Base-by-base conservation (phyloP, 805 yeast genomes). In the Candida saitoana region DNA sequence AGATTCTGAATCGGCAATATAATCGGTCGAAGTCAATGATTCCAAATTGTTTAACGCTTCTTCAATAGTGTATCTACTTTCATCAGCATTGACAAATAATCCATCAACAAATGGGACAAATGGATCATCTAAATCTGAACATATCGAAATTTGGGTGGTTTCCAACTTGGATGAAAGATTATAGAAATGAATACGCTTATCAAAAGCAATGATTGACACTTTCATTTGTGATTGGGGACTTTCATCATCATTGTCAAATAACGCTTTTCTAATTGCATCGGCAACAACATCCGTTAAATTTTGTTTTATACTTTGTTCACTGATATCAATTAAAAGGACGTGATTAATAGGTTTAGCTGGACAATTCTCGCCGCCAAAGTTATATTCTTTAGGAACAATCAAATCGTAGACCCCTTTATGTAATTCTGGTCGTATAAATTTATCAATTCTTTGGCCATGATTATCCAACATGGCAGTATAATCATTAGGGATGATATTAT, bases 341-440 rank as follows among this genome's bases (percentile, higher is more conserved):
- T 82, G 86, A 52, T 79, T 84, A 44, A 87, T 63, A 2, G 83
- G 79, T 5, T 65, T 69, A 27, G 73, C 65, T 3, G 43, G 46
- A 3, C 41, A 37, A 4, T 42, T 49, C 8, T 60, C 54, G n/a
- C 69, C 71, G 29, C 65, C 69, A 19, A 71, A 65, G 60, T 86
- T 82, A 60, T 87, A 91, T 34, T 75, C 79, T 12, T 70, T 62
- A 2, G 96, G 95, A 3, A 87, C 96, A 4, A 80, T 59, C 46
- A 87, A 77, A 52, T 93, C 99, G 48, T 87, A 89, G 9, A 89
- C 86, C 12, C 98, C 97, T 35, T 70, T 74, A 47, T 76, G 79
- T 38, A 91, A 69, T 55, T 91, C 98, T 0, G 95, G 90, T 38
- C 89, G 73, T 34, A 68, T 65, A 27, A 62, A 65, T 49, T 76